phyloP scores from a whole-genome alignment of 352 stramenopile species.

The Blastocystis sp. region DNA sequence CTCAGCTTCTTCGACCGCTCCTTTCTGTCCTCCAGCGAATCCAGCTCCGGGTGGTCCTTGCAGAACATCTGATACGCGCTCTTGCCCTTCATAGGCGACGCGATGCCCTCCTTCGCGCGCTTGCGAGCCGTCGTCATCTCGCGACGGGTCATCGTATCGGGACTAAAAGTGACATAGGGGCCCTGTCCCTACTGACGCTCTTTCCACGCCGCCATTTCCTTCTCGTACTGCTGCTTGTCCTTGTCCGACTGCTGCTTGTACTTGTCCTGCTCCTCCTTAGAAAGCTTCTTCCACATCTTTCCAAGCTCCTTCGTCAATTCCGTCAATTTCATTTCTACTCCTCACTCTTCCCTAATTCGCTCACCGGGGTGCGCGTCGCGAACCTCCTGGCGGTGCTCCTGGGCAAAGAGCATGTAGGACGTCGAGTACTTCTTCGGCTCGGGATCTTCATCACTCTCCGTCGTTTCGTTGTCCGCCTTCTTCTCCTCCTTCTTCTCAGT shows the following conservation, averaged over 20 bases:
- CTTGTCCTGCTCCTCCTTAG: background rate
- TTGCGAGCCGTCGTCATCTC: background rate
- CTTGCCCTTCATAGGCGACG: background rate
- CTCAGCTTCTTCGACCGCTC: background rate
- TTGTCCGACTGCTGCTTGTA: constrained; percentile 2
- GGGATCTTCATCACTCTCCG: background rate
- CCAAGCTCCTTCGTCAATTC: background rate
- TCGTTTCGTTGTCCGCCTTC: background rate
- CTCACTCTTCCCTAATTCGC: background rate
- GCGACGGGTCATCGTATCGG: background rate
- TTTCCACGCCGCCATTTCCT: constrained; percentile 31
- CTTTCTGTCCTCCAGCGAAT: background rate
- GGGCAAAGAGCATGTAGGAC: constrained; percentile 31
- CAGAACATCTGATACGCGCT: constrained; percentile 31
- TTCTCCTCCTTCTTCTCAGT: background rate
- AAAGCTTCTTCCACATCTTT: constrained; percentile 25
- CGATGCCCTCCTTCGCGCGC: background rate
- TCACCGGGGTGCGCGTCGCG: background rate
- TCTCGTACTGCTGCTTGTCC: background rate
- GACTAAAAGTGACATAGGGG: background rate
- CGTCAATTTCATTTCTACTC: background rate
- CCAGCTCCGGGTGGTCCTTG: background rate
- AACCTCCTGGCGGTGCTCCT: background rate
- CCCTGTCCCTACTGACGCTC: background rate
- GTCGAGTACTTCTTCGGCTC: background rate